Evolutionary conservation across 805 yeast genomes (phyloP).

Genomic region (Myxozyma melibiosi): DNA sequence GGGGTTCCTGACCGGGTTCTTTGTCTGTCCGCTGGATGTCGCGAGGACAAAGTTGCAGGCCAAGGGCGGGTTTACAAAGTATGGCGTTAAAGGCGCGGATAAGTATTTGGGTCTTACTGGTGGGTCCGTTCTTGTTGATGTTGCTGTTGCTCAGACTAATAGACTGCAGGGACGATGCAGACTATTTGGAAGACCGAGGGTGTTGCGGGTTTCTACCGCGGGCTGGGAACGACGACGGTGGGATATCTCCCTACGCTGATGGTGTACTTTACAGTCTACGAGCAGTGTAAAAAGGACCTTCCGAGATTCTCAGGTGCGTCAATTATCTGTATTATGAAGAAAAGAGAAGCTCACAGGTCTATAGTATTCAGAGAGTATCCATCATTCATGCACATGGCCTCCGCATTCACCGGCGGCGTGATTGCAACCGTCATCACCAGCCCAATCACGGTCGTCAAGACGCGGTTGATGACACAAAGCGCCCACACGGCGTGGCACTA

Average conservation of each 20-base stretch:
- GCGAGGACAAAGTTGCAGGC: constrained; percentile 96
- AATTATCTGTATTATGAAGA: no score
- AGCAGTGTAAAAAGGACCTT: constrained; percentile 63
- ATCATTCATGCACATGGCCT: constrained; percentile 47
- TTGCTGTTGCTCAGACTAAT: neutral
- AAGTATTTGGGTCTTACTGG: constrained; percentile 21
- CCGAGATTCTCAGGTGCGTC: constrained; percentile 39
- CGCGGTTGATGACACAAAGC: constrained; percentile 70
- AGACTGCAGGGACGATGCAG: constrained; percentile 54
- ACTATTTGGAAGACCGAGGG: constrained; percentile 80
- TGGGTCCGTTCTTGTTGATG: neutral
- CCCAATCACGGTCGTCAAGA: constrained; percentile 97
- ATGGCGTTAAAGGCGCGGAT: constrained; percentile 14
- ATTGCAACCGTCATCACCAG: constrained; percentile 81
- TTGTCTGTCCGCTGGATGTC: constrained; percentile 94
- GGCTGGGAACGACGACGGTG: constrained; percentile 84
- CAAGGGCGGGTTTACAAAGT: constrained; percentile 58
- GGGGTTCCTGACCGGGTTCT: constrained; percentile 84
- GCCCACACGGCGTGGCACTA: constrained; percentile 51
- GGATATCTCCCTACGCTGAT: constrained; percentile 99
- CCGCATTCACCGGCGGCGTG: constrained; percentile 87
- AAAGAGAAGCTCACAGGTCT: neutral
- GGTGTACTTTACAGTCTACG: constrained; percentile 89
- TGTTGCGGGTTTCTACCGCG: constrained; percentile 78
- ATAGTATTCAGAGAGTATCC: constrained; percentile 40